Percentiles rank a stretch among this genome's conserved stretches.
phyloP scores from a whole-genome alignment of 176 grass and related monocot species.

The Rhipidocladum racemiflorum region DNA sequence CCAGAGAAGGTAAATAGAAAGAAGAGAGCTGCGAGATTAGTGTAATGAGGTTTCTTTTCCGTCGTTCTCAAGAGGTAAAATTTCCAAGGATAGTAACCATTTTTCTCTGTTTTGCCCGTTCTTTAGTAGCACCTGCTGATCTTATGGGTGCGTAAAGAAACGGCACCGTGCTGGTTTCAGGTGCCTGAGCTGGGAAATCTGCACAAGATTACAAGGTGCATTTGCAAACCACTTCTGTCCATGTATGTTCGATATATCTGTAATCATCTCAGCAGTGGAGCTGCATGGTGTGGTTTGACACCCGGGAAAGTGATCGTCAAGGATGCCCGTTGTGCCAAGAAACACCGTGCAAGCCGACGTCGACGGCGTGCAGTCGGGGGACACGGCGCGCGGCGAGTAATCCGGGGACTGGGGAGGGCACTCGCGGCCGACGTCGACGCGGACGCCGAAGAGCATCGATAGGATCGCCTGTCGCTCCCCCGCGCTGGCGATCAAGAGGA shows the following conservation, averaged over 20 bases:
- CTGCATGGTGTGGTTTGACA: not conserved
- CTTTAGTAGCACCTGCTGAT: not conserved
- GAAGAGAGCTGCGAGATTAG: not conserved
- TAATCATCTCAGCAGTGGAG: not conserved
- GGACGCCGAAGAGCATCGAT: too few species aligned
- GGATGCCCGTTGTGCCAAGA: accelerated
- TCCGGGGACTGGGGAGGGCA: too few species aligned
- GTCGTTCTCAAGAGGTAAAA: not conserved
- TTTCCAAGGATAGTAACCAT: not conserved
- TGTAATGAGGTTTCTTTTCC: not conserved
- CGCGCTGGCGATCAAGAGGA: too few species aligned
- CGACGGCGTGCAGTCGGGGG: too few species aligned
- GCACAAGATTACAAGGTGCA: not conserved
- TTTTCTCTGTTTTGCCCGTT: not conserved
- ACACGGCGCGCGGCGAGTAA: too few species aligned
- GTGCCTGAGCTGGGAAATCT: not conserved
- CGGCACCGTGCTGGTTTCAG: not conserved
- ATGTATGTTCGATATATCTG: not conserved
- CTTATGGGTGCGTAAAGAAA: not conserved
- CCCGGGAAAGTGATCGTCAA: accelerated
- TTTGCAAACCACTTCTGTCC: not conserved
- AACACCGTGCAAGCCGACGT: not conserved
- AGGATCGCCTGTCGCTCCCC: too few species aligned
- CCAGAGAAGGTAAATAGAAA: not conserved
- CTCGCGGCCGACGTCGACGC: too few species aligned